Evolutionary conservation across 1,284 basidiomycete species (phyloP), one percentile per base, ranked within the genome.

Genomic region (Chalciporus sp.): DNA sequence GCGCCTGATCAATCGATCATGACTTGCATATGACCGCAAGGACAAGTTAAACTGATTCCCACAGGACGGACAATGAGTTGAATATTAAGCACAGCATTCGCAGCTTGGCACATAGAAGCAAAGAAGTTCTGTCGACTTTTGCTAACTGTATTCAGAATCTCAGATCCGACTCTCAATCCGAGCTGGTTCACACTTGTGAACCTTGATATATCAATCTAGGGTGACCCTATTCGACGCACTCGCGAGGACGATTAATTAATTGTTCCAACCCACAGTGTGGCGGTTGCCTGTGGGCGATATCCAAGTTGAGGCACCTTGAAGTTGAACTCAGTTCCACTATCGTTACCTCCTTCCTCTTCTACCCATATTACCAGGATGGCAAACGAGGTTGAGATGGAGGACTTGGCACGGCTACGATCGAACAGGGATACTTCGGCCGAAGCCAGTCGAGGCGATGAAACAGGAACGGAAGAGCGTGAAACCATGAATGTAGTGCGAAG

Each of bases 371-470:
- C 31, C 4, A 37, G 28, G 47, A 67, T 70, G 66, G 57, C 64
- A 27, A 41, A 56, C 47, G 47, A 16, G 47, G 51, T 72, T 47
- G 65, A 72, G 46, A 59, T 69, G 58, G 56, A 58, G 4, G 57
- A 70, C 43, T 37, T 68, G 29, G 47, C 64, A 9, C 40, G 31
- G 27, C 42, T 20, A 20, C 53, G 26, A 31, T 17, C 28, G 28
- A 42, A 17, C 20, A 49, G 47, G 39, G 16, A 14, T 19, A 23
- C 47, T 14, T 56, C 55, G 49, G 37, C 51, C 31, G 57, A 64
- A 37, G 19, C 12, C 11, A 17, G 16, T 7, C 23, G 28, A 31
- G 23, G 55, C 37, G 26, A 52, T 17, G 20, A 37, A 44, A 26
- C 53, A 46, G 46, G 55, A 40, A 41, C 40, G 17, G 8, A 4